Percentiles rank a stretch among this genome's conserved stretches.
phyloP scores from a whole-genome alignment of 1,284 basidiomycete species.

The Golubevia pallescens region DNA sequence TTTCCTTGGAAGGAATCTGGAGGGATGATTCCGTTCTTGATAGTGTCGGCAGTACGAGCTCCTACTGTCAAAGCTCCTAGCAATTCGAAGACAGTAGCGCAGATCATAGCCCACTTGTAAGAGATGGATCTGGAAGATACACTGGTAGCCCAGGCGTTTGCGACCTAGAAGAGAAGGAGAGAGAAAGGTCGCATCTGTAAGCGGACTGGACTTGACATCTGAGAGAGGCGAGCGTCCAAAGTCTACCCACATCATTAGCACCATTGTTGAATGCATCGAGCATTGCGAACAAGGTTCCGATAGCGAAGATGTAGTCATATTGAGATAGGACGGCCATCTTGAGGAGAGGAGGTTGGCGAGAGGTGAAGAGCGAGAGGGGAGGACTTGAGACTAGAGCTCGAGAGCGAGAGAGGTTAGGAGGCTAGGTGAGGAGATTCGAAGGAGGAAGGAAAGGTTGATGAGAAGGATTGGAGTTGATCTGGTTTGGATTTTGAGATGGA shows the following conservation, averaged over 20 bases:
- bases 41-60: conserved; percentile 15
- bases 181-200: background rate
- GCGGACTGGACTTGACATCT: no score
- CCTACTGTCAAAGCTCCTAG: conserved; percentile 13
- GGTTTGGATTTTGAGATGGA: no score
- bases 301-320: conserved; percentile 18
- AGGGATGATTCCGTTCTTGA: conserved; percentile 18
- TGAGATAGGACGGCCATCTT: conserved; percentile 7
- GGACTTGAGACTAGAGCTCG: background rate
- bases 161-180: background rate
- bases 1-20: conserved; percentile 11
- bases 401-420: no score
- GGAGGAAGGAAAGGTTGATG: no score
- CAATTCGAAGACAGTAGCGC: conserved; percentile 13
- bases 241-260: conserved; percentile 12
- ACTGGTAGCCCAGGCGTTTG: conserved; percentile 17
- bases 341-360: conserved; percentile 1
- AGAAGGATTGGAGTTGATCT: no score
- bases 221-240: background rate
- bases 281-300: conserved; percentile 16
- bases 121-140: conserved; percentile 11
- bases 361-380: no score
- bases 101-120: conserved; percentile 13
- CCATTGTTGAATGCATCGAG: conserved; percentile 18
- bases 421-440: no score